Evolutionary conservation across 306 rosid genomes (phyloP).

Genomic region (Rosa persica): DNA sequence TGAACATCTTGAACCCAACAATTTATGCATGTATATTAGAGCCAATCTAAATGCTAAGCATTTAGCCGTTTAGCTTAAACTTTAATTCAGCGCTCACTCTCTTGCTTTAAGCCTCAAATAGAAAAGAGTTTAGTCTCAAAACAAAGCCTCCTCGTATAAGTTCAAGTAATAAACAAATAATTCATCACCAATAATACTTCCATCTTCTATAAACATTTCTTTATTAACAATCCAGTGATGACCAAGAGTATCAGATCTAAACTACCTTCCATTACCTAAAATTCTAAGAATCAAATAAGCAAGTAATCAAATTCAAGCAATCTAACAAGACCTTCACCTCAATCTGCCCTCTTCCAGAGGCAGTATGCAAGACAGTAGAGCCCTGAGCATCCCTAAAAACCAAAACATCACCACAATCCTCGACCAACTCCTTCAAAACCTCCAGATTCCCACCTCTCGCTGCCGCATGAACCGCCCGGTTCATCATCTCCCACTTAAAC

Average conservation of each 20-base stretch:
- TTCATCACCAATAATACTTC: not conserved
- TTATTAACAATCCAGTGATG: not conserved
- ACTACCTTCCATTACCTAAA: not conserved
- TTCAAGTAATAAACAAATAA: not conserved
- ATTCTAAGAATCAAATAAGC: not conserved
- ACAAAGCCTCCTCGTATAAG: not conserved
- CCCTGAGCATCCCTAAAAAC: conserved; percentile 62
- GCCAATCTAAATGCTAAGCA: conserved; percentile 1
- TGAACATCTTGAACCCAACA: not conserved
- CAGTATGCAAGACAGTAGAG: conserved; percentile 67
- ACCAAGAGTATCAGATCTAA: not conserved
- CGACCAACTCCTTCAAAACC: conserved; percentile 56
- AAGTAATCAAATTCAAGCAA: not conserved
- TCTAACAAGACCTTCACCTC: conserved; percentile 48
- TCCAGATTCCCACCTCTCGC: conserved; percentile 90
- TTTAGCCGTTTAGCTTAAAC: not conserved
- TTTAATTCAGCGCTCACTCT: not conserved
- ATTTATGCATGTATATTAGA: not conserved
- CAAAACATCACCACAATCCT: conserved; percentile 39
- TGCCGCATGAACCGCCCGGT: conserved; percentile 76
- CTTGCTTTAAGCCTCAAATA: not conserved
- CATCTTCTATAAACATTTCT: not conserved
- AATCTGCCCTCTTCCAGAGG: conserved; percentile 81
- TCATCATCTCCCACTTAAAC: conserved; percentile 67
- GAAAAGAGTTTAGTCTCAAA: not conserved